Evolutionary conservation across 2,329 filamentous ascomycete genomes (phyloP), one percentile per base, ranked within the genome.

Genomic region (Neonectria hederae): DNA sequence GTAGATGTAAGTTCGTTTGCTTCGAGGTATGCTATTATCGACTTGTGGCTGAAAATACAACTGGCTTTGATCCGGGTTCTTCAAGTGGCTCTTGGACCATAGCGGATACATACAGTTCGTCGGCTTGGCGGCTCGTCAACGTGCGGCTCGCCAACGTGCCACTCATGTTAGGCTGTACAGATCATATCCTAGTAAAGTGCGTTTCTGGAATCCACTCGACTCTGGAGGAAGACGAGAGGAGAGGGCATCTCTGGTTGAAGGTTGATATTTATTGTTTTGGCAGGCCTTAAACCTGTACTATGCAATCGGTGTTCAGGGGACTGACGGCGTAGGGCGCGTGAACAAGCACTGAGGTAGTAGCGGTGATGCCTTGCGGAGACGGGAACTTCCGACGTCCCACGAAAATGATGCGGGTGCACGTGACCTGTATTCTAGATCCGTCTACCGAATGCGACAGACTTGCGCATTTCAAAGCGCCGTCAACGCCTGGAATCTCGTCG

Each of bases 21-120:
- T 43, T 88, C 84, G 17, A 97, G 84, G 77, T 97, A 97, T 71
- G 94, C 93, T 76, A 97, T 90, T 70, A 97, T 92, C 67, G 93
- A 92, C 83, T 97, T 97, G 84, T 97, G 93, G 76, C 92, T 96
- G 52, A 40, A 65, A 45, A 24, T 17, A 28, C 19, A 66, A 57
- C 30, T 22, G 42, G 32, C 28, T 59, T 35, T 59, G 32, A 30
- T 42, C 26, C 14, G 30, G 8, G 11, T 11, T 9, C 19, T 42
- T 11, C 8, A 42, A 19, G 35, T 52, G 30, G 43, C 24, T 54
- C 40, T 57, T 35, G 21, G 30, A 43, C n/a, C 26, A 21, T 26
- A 40, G 28, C 35, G 51, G 22, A 40, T 49, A 85, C 90, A 80
- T 86, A 94, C 92, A 95, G 89, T 85, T 95, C 92, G 81, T 94